Conservation (phyloP, 495 filamentous ascomycete species). For the Penicillium odoratum region DNA sequence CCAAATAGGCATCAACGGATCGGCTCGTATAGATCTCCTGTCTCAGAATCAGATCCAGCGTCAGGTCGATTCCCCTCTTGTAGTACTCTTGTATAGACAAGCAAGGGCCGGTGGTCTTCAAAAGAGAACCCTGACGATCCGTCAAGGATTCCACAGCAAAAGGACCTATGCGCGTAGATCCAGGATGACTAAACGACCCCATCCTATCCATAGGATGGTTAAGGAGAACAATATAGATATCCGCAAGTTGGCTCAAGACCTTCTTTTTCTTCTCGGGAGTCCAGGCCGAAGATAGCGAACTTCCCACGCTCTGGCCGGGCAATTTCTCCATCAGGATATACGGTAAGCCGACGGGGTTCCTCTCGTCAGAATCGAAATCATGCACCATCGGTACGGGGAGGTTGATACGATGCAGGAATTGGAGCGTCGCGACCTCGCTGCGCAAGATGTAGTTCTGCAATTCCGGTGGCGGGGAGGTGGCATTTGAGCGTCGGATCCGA, state of each 20-base stretch:
- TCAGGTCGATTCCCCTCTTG: slow-evolving; percentile 19
- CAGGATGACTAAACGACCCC: slow-evolving; percentile 30
- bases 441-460: slow-evolving; percentile 32
- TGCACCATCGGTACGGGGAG: slow-evolving; percentile 32
- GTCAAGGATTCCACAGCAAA: slow-evolving; percentile 35
- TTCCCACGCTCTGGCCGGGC: slow-evolving; percentile 33
- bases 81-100: slow-evolving; percentile 22
- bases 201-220: slow-evolving; percentile 29
- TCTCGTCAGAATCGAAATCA: slow-evolving; percentile 26
- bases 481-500: slow-evolving; percentile 29
- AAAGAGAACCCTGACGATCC: slow-evolving; percentile 18
- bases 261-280: slow-evolving; percentile 29
- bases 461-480: slow-evolving; percentile 31
- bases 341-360: slow-evolving; percentile 36
- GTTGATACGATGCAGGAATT: slow-evolving; percentile 30
- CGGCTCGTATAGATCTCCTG: slow-evolving; percentile 27
- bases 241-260: slow-evolving; percentile 39
- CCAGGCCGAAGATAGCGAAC: slow-evolving; percentile 18
- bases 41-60: slow-evolving; percentile 32
- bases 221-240: slow-evolving; percentile 42
- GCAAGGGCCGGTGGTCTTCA: slow-evolving; percentile 26
- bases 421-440: slow-evolving; percentile 35
- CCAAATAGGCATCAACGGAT: slow-evolving; percentile 35
- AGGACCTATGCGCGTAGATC: slow-evolving; percentile 24
- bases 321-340: slow-evolving; percentile 49